Base-by-base conservation (phyloP, 2,329 filamentous ascomycete species). In the Aureobasidium sp. region DNA sequence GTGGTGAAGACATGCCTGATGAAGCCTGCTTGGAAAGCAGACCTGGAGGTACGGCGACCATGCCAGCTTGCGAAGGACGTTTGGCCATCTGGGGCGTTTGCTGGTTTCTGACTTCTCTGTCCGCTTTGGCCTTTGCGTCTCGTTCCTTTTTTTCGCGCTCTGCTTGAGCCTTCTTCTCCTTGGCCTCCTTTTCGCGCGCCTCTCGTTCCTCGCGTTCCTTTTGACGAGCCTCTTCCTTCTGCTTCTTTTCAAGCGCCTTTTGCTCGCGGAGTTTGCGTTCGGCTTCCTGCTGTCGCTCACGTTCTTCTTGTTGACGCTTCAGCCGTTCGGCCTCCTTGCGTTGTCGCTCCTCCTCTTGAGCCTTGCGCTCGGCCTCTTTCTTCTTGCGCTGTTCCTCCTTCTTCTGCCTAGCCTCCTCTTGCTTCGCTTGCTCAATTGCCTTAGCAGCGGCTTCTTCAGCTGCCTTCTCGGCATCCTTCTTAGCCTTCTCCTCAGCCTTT, bases 311-410 rank as follows among this genome's bases (percentile, higher is more conserved):
- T 61, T 88, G 78, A 53, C 89, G 85, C 64, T 86, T 87, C 71
- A 87, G 84, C 70, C 88, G 89, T 69, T 97, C 93, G 4, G 88
- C 87, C 71, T 97, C 93, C 73, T 91, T 96, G 61, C 86, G 84
- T 62, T 87, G 78, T 57, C 87, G 87, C 68, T 96, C 92, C 69
- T 97, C 93, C 70, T 97, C 94, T 66, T 91, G 90, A 32, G 89
- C 89, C 74, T 90, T 95, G 73, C 87, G 91, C 74, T 95, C 90
- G 3, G 90, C 89, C 71, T 99, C 94, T 69, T 88, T 90, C 77
- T 95, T 96, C 78, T 86, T 91, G 50, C 90, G 85, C 74, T 92
- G 93, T 76, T 97, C 93, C 71, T 99, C 94, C 47, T 87, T 87
- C 76, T 87, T 94, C 67, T 82, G 82, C 67, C 85, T 86, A 70